Evolutionary conservation across 2,329 filamentous ascomycete genomes (phyloP).

Genomic region (Esteya vermicola): DNA sequence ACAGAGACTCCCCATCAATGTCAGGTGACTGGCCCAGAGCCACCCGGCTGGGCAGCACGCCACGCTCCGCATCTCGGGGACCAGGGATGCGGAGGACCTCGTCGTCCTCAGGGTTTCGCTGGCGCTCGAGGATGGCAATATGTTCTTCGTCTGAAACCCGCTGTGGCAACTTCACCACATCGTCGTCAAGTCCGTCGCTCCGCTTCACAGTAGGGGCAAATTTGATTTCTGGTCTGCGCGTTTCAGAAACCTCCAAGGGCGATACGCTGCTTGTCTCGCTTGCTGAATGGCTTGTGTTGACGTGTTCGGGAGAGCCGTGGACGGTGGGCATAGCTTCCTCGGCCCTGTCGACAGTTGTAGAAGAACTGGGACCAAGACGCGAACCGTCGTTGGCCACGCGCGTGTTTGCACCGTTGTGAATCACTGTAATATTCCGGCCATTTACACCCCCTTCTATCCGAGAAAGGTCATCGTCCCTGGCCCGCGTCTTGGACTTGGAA

Average conservation of each 20-base stretch:
- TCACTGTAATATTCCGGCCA: constrained; percentile 50
- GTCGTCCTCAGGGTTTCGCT: constrained; percentile 58
- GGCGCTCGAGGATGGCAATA: constrained; percentile 76
- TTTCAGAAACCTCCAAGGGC: too few species aligned
- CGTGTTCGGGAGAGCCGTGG: neutral
- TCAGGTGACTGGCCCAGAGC: constrained; percentile 18
- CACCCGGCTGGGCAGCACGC: constrained; percentile 50
- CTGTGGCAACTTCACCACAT: constrained; percentile 30
- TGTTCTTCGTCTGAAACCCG: constrained; percentile 57
- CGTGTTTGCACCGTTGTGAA: constrained; percentile 40
- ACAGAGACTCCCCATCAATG: constrained; percentile 21
- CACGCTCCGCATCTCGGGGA: constrained; percentile 77
- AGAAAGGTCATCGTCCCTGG: constrained; percentile 26
- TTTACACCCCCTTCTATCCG: constrained; percentile 49
- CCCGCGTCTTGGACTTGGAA: constrained; percentile 44
- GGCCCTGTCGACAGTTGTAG: neutral
- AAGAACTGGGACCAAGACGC: constrained; percentile 23
- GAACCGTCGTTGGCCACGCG: constrained; percentile 49
- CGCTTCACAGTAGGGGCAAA: constrained; percentile 54
- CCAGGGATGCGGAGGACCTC: constrained; percentile 78
- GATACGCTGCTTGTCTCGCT: too few species aligned
- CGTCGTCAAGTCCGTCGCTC: constrained; percentile 39
- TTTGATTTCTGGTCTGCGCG: constrained; percentile 37
- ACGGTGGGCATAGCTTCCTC: neutral
- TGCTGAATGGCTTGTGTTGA: neutral